A percentile compares a stretch with the other conserved stretches of the same genome.
Evolutionary conservation across 1,139 yeast genomes (phyloP).

Genomic region (Pichia sp.): DNA sequence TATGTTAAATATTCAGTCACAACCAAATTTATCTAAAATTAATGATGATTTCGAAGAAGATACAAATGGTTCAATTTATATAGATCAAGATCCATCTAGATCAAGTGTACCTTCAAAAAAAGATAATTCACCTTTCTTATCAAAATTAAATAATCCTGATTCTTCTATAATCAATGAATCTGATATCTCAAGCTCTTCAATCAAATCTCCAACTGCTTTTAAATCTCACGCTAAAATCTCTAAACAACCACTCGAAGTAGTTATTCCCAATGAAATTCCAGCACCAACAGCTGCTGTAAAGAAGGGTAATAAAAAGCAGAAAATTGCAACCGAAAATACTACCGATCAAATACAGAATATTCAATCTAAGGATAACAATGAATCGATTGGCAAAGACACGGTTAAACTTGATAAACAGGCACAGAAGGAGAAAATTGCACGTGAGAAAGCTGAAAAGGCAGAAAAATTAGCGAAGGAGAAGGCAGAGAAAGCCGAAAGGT

Average conservation of each 20-base stretch:
- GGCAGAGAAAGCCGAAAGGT: neutral
- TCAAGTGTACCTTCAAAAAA: slow-evolving; percentile 26
- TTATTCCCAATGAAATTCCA: neutral
- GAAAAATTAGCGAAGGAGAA: neutral
- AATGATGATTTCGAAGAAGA: slow-evolving; percentile 19
- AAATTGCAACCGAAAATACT: neutral
- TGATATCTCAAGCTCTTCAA: slow-evolving; percentile 10
- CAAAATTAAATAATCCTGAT: slow-evolving; percentile 3
- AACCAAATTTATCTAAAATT: slow-evolving; percentile 28
- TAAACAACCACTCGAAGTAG: neutral
- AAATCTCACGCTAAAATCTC: neutral
- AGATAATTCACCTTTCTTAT: slow-evolving; percentile 12
- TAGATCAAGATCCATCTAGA: slow-evolving; percentile 12
- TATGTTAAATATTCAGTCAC: slow-evolving; percentile 37
- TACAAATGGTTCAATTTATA: slow-evolving; percentile 7
- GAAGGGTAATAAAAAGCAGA: neutral
- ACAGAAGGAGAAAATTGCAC: neutral
- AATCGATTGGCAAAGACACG: neutral
- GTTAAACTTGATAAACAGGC: neutral
- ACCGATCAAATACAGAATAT: neutral
- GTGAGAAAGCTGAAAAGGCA: neutral
- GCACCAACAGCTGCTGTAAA: neutral
- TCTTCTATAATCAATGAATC: slow-evolving; percentile 8
- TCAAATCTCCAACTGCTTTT: neutral
- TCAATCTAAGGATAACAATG: neutral